These are phyloP conservation scores for Pythium chondricola DNA, from an alignment of 352 stramenopile genomes.

Conservation along the genomic window DNA sequence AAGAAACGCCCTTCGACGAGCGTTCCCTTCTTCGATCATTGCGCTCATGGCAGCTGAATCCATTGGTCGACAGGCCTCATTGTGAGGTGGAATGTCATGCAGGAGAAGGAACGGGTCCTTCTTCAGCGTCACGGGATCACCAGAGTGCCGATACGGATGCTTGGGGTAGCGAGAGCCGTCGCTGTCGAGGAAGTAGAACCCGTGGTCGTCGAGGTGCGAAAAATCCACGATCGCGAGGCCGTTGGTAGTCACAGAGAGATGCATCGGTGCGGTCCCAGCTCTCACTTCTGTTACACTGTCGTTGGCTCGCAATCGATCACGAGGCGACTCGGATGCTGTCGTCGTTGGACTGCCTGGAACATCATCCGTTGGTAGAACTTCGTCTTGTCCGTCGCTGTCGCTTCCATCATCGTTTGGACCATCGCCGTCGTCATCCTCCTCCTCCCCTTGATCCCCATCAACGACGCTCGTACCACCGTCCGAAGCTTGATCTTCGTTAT, in stretches of 20 bases:
- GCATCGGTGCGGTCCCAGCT: background rate
- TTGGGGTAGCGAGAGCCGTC: slow-evolving; percentile 27
- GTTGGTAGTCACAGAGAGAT: background rate
- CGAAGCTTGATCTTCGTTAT: slow-evolving; percentile 11
- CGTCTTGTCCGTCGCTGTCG: background rate
- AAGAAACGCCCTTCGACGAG: slow-evolving; percentile 28
- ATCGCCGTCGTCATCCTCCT: slow-evolving; percentile 11
- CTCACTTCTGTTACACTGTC: too few species aligned
- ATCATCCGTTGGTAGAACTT: too few species aligned
- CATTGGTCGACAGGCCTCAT: slow-evolving; percentile 18
- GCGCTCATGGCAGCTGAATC: slow-evolving; percentile 7
- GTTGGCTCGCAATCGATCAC: too few species aligned
- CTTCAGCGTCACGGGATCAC: too few species aligned
- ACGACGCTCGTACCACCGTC: slow-evolving; percentile 40
- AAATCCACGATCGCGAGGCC: slow-evolving; percentile 4
- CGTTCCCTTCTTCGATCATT: slow-evolving; percentile 24
- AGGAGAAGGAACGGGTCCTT: slow-evolving; percentile 7
- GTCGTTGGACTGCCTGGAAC: too few species aligned
- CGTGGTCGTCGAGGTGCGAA: slow-evolving; percentile 21
- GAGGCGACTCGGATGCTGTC: too few species aligned
- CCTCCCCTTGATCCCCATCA: slow-evolving; percentile 32
- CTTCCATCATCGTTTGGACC: slow-evolving; percentile 1
- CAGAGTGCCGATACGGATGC: slow-evolving; percentile 23
- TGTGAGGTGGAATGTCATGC: slow-evolving; percentile 7
- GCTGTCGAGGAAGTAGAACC: slow-evolving; percentile 23